Base-by-base conservation (phyloP, 2,329 filamentous ascomycete species). In the Phoma sp. region DNA sequence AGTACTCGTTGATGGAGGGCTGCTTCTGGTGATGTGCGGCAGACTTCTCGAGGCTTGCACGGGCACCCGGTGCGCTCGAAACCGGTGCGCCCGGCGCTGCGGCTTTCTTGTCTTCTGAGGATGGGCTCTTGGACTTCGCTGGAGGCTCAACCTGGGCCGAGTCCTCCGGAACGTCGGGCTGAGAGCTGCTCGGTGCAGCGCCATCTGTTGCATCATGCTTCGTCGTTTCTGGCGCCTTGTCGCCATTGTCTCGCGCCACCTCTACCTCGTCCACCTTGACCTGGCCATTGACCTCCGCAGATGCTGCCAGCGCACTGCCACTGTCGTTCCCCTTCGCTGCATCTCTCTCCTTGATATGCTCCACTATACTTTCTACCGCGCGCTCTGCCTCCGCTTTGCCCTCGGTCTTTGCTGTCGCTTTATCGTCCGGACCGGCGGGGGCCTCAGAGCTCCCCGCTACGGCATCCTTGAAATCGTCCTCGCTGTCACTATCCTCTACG, bases 1-100 rank as follows among this genome's bases (percentile, higher is more conserved):
- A 98, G 81, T 90, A 98, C 75, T 96, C 92, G 8, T 93, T 96
- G 14, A 86, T 72, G 35, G 49, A 24, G 30, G n/a, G 10, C 24
- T 53, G 53, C 18, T 56, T 55, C 13, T 37, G 46, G 32, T 32
- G 46, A 13, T 57, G 58, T n/a, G 25, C 33, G 24, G 52, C 37
- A 9, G 55, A 18, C 22, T 54, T 30, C 8, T 47, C 55, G 18
- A 54, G 44, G 46, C 55, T 65, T 27, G 55, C 61, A 24, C 48
- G 48, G 10, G 53, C 47, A 14, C 57, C 50, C 33, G 40, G 52
- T 7, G 47, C 25, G 25, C 55, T 41, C 18, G 53, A 10, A 18
- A 24, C 46, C n/a, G 46, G 33, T 10, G 33, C 44, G 11, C 14
- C 32, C n/a, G 45, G 49, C 18, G 52, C 25, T 8, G 32, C 10